phyloP scores from a whole-genome alignment of 345 rosid species.

The Acer yangbiense region DNA sequence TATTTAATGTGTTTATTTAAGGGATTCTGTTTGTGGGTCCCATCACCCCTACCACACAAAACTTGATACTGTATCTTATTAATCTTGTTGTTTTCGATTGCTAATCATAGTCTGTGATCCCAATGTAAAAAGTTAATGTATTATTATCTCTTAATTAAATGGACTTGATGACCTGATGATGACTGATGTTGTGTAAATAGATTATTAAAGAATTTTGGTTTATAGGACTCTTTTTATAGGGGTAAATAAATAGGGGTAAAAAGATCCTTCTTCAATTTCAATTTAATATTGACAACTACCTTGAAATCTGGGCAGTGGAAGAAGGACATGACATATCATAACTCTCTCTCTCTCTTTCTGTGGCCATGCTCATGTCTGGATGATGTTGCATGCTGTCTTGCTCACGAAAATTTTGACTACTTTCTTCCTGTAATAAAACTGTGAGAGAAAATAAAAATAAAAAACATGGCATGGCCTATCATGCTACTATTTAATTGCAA shows the following conservation, averaged over 20 bases:
- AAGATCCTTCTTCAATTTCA: neutral
- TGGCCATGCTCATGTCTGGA: neutral
- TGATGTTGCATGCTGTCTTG: neutral
- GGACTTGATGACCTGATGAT: no score
- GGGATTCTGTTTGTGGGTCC: neutral
- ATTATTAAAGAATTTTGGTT: no score
- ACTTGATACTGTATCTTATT: neutral
- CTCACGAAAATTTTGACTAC: neutral
- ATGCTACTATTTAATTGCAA: neutral
- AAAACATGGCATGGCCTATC: neutral
- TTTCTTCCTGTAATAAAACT: no score
- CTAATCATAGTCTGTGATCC: neutral
- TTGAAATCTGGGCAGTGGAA: neutral
- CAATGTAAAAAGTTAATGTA: no score
- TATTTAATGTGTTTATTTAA: slow-evolving; percentile 28
- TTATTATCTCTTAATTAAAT: no score
- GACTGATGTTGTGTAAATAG: no score
- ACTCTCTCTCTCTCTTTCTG: neutral
- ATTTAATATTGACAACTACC: neutral
- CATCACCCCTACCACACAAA: no score
- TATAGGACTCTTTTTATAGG: no score
- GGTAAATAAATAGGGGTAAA: no score
- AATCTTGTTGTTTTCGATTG: neutral
- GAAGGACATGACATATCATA: neutral
- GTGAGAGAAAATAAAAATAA: no score